These are phyloP conservation scores for Martiniozyma asiatica DNA, from an alignment of 1,139 yeast genomes.

Conservation along the genomic window DNA sequence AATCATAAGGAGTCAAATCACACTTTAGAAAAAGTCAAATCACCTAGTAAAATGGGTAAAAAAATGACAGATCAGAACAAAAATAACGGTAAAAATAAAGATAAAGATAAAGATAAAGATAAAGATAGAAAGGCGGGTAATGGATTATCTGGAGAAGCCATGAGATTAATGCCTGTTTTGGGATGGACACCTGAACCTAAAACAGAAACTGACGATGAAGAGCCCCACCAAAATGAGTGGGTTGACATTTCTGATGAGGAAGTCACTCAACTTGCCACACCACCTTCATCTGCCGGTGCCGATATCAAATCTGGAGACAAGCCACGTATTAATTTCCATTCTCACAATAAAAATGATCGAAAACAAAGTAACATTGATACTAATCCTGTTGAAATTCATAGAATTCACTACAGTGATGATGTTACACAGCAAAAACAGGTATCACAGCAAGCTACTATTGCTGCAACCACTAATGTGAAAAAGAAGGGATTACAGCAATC, in stretches of 20 bases:
- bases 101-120: neutral
- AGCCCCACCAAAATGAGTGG: slow-evolving; percentile 5
- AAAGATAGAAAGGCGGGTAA: neutral
- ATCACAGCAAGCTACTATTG: no score
- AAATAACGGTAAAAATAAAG: neutral
- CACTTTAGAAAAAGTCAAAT: no score
- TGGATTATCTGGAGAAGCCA: slow-evolving; percentile 5
- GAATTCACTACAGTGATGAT: slow-evolving; percentile 3
- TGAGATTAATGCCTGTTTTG: slow-evolving; percentile 8
- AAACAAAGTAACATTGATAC: no score
- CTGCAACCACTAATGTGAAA: no score
- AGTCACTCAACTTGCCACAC: no score
- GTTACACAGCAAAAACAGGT: slow-evolving; percentile 1
- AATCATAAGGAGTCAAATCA: neutral
- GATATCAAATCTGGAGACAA: no score
- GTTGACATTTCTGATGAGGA: no score
- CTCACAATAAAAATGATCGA: no score
- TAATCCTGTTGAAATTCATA: no score
- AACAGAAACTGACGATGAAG: slow-evolving; percentile 5
- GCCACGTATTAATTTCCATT: no score
- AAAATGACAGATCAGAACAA: neutral
- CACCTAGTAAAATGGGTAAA: neutral
- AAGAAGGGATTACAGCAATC: slow-evolving; percentile 1
- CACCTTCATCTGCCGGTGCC: no score
- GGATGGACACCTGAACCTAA: slow-evolving; percentile 6